phyloP scores from a whole-genome alignment of 2,329 filamentous ascomycete genomes.

The Alternaria arborescens region DNA sequence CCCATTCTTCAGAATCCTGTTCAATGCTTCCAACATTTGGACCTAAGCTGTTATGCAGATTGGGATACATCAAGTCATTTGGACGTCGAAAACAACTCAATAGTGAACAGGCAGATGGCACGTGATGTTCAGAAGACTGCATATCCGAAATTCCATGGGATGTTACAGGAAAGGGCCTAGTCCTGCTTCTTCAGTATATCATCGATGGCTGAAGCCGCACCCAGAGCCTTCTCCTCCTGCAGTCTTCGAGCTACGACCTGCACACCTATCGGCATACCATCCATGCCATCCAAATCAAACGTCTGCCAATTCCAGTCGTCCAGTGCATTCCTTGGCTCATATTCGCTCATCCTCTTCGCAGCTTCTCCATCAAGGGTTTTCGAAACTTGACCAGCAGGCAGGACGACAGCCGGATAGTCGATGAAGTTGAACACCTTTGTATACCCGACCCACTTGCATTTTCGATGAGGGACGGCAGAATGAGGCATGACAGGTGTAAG shows the following conservation, averaged over 20 bases:
- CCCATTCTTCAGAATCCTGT: not conserved
- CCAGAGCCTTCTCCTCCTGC: slow-evolving; percentile 52
- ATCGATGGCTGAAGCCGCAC: slow-evolving; percentile 46
- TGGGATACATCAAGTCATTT: not conserved
- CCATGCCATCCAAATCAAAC: slow-evolving; percentile 43
- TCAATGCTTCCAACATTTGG: not conserved
- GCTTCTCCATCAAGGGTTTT: slow-evolving; percentile 51
- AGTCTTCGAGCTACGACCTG: slow-evolving; percentile 49
- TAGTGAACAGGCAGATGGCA: not conserved
- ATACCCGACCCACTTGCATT: slow-evolving; percentile 63
- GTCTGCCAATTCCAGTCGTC: slow-evolving; percentile 63
- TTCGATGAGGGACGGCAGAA: slow-evolving; percentile 60
- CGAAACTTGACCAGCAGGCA: slow-evolving; percentile 62
- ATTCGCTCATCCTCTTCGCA: slow-evolving; percentile 41
- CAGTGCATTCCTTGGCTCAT: slow-evolving; percentile 59
- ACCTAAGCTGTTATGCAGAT: not conserved
- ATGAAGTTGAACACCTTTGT: slow-evolving; percentile 70
- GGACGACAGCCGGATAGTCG: slow-evolving; percentile 66
- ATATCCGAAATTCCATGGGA: not conserved
- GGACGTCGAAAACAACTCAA: not conserved
- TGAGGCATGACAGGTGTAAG: slow-evolving; percentile 70
- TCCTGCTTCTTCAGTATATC: slow-evolving; percentile 5
- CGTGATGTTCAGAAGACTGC: not conserved
- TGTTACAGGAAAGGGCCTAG: not conserved
- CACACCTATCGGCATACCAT: slow-evolving; percentile 50